Conservation (phyloP, 768 basidiomycete genomes). For the Tulasnella sp. region DNA sequence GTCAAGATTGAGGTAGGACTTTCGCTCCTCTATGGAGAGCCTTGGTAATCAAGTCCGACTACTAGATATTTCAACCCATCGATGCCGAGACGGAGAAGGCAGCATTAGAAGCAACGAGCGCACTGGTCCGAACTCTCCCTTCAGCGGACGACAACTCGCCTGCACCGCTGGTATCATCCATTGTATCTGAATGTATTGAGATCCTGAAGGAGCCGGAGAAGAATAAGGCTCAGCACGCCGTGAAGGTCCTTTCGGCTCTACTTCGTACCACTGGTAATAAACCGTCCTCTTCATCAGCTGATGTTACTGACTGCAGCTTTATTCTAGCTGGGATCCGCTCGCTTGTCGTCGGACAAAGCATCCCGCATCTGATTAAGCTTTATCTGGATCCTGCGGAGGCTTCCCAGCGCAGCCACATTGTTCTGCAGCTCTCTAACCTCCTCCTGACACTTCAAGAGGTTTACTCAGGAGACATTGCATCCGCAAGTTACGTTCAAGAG, state of each 20-base stretch:
- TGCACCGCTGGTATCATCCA: conserved; percentile 55
- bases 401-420: conserved; percentile 50
- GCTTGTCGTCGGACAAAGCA: conserved; percentile 52
- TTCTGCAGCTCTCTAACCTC: conserved; percentile 42
- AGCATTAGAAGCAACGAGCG: conserved; percentile 59
- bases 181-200: conserved; percentile 68
- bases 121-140: conserved; percentile 67
- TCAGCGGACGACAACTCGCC: conserved; percentile 22
- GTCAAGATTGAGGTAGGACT: conserved; percentile 78
- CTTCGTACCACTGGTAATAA: conserved; percentile 68
- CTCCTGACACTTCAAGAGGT: conserved; percentile 39
- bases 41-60: neutral
- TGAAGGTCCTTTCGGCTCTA: conserved; percentile 68
- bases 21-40: neutral
- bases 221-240: conserved; percentile 77
- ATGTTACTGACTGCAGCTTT: neutral
- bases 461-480: conserved; percentile 24
- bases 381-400: conserved; percentile 64
- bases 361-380: conserved; percentile 66
- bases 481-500: conserved; percentile 21
- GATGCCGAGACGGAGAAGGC: conserved; percentile 62
- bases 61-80: conserved; percentile 87
- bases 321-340: conserved; percentile 51
- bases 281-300: conserved; percentile 25
- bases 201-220: conserved; percentile 87